These are phyloP conservation scores for Cystobasidium sp. DNA, from an alignment of 1,284 basidiomycete species.

Conservation along the genomic window DNA sequence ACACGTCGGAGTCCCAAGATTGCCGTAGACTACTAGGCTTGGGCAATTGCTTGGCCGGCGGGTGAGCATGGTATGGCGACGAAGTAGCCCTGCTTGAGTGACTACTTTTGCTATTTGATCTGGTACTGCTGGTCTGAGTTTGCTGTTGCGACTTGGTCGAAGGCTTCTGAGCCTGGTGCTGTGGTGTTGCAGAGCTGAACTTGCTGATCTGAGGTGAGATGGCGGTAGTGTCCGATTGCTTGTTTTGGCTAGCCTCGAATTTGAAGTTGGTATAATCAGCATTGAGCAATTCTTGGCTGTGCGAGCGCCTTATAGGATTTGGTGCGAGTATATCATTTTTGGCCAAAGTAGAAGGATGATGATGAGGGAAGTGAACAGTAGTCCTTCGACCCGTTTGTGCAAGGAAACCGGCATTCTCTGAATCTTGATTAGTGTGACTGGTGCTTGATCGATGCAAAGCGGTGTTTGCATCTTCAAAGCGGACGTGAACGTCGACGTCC, in stretches of 20 bases:
- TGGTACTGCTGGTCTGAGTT: too few relatives aligned
- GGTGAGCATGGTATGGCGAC: neutral
- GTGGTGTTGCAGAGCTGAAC: neutral
- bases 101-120: too few relatives aligned
- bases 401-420: neutral
- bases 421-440: neutral
- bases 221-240: neutral
- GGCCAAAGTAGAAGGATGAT: neutral
- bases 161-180: neutral
- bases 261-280: conserved; percentile 17
- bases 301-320: conserved; percentile 11
- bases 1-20: neutral
- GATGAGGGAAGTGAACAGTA: conserved; percentile 19
- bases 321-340: neutral
- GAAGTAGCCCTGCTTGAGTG: too few relatives aligned
- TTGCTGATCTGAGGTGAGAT: too few relatives aligned
- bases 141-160: too few relatives aligned
- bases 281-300: conserved; percentile 28
- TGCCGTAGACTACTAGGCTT: conserved; percentile 8
- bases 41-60: neutral
- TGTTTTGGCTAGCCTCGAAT: neutral
- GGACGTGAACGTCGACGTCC: conserved; percentile 8
- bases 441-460: neutral
- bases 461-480: neutral
- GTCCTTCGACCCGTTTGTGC: conserved; percentile 18